Percentiles rank a stretch among this genome's conserved stretches.
These are phyloP conservation scores for Penicillium rolfsii DNA, from an alignment of 2,329 filamentous ascomycete species.

Conservation along the genomic window DNA sequence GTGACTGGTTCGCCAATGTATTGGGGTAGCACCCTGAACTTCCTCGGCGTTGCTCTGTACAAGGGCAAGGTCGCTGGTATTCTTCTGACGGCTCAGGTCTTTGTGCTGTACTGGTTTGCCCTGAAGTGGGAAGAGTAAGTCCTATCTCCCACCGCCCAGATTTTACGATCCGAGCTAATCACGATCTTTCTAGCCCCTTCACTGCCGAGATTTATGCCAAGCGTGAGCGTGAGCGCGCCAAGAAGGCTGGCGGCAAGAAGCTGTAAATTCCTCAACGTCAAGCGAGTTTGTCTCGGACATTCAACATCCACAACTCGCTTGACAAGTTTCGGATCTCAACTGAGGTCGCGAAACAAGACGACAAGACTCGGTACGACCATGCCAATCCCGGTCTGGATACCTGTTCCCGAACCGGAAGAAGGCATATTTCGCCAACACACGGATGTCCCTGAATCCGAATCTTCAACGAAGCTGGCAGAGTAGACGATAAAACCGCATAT, in stretches of 20 bases:
- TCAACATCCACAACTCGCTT: constrained; percentile 36
- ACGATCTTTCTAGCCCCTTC: constrained; percentile 64
- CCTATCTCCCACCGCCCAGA: not conserved
- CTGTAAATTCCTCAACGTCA: constrained; percentile 34
- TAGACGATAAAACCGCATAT: constrained; percentile 27
- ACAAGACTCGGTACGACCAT: not conserved
- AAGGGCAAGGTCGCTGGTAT: constrained; percentile 87
- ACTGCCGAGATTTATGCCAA: constrained; percentile 91
- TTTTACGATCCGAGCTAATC: constrained; percentile 19
- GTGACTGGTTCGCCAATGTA: constrained; percentile 94
- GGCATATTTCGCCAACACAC: constrained; percentile 18
- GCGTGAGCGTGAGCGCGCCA: constrained; percentile 51
- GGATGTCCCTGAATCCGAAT: constrained; percentile 24
- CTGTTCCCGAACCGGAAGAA: constrained; percentile 5
- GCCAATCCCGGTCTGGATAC: constrained; percentile 1
- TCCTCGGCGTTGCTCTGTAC: constrained; percentile 82
- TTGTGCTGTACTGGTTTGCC: constrained; percentile 77
- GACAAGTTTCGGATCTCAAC: constrained; percentile 13
- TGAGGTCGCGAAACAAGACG: constrained; percentile 11
- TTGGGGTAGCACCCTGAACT: constrained; percentile 88
- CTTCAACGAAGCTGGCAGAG: constrained; percentile 35
- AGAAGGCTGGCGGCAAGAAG: constrained; percentile 44
- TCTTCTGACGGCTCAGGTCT: constrained; percentile 73
- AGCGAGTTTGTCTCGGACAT: constrained; percentile 30
- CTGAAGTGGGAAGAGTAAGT: constrained; percentile 78